These are phyloP conservation scores for Trichomonascaceae sp. DNA, from an alignment of 1,139 yeast genomes.

Conservation along the genomic window DNA sequence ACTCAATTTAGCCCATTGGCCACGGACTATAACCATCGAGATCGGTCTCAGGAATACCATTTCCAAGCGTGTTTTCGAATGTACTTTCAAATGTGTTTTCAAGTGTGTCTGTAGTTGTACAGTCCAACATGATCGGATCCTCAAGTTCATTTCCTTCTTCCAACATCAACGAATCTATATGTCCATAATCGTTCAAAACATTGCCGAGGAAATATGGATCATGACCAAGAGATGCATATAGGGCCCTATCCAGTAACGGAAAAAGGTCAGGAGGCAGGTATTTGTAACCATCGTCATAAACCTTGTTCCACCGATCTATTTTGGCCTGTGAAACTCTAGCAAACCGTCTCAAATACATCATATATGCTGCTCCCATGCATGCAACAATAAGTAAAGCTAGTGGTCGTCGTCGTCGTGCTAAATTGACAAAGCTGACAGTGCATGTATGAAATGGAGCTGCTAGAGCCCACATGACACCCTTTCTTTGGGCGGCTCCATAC, in stretches of 20 bases:
- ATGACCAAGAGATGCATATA: neutral
- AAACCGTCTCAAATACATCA: neutral
- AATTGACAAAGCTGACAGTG: neutral
- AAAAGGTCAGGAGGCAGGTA: conserved; percentile 2
- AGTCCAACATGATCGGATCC: too few relatives aligned
- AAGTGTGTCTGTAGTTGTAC: too few relatives aligned
- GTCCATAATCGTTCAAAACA: neutral
- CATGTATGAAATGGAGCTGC: conserved; percentile 1
- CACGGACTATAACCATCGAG: neutral
- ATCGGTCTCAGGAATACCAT: neutral
- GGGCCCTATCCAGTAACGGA: neutral
- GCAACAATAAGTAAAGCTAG: conserved; percentile 1
- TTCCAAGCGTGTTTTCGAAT: too few relatives aligned
- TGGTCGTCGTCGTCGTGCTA: conserved; percentile 1
- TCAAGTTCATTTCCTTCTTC: neutral
- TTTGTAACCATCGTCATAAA: conserved; percentile 1
- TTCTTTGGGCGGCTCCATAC: neutral
- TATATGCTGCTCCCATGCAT: neutral
- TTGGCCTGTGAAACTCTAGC: neutral
- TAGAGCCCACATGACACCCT: neutral
- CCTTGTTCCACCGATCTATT: neutral
- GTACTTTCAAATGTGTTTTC: neutral
- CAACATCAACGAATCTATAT: neutral
- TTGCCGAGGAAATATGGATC: neutral
- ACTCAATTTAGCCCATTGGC: neutral